Conservation (phyloP, 371 early-diverging fungal species). For the Mucor racemosus region DNA sequence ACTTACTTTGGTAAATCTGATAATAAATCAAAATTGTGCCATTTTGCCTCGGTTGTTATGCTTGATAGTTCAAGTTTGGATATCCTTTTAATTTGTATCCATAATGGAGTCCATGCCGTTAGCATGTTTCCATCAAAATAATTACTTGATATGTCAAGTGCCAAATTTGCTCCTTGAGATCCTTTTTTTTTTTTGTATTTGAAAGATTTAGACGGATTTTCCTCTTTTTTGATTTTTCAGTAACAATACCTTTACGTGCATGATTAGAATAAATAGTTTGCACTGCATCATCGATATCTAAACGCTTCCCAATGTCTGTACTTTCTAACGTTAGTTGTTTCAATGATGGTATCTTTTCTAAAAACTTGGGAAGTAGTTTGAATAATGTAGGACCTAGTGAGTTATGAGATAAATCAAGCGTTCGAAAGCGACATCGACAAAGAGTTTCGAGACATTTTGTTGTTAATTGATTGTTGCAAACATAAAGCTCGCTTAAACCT, state of each 20-base stretch:
- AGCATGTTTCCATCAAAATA: constrained; percentile 28
- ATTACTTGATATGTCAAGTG: constrained; percentile 26
- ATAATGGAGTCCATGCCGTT: constrained; percentile 19
- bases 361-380: constrained; percentile 7
- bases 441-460: constrained; percentile 3
- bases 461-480: constrained; percentile 35
- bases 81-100: constrained; percentile 1
- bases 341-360: constrained; percentile 16
- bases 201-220: background rate
- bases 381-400: constrained; percentile 29
- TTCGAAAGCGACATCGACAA: background rate
- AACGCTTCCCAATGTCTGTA: constrained; percentile 24
- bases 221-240: background rate
- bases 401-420: constrained; percentile 22
- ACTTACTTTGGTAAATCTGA: constrained; percentile 23
- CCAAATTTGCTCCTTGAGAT: background rate
- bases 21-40: constrained; percentile 22
- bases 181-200: background rate
- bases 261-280: background rate
- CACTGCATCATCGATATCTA: background rate
- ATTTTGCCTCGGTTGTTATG: constrained; percentile 21
- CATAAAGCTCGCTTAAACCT: constrained; percentile 22
- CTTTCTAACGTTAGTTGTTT: constrained; percentile 18
- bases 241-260: background rate
- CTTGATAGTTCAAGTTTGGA: constrained; percentile 18